These are phyloP conservation scores for Pachysandra terminalis DNA, from an alignment of 164 flowering plant genomes.

Conservation along the genomic window DNA sequence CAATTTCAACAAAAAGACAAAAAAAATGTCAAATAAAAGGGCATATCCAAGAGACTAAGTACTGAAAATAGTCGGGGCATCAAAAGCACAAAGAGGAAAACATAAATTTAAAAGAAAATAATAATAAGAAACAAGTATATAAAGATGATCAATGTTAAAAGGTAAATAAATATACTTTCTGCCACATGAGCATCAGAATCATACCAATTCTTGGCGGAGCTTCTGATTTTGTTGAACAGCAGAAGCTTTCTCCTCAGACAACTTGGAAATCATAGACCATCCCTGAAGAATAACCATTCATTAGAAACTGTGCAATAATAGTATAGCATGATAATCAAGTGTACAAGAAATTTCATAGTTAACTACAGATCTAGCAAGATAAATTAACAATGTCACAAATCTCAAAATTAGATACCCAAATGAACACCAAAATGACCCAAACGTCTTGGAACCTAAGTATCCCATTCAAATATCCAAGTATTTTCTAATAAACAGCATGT, in stretches of 20 bases:
- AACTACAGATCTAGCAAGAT: background rate
- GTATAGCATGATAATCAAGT: background rate
- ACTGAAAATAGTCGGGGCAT: too few species aligned
- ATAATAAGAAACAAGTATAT: background rate
- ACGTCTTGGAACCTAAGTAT: background rate
- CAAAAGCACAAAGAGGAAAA: too few species aligned
- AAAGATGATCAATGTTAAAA: background rate
- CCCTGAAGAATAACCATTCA: constrained; percentile 31
- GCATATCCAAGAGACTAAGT: too few species aligned
- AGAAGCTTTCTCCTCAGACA: constrained; percentile 65
- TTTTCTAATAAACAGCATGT: too few species aligned
- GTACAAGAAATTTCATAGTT: too few species aligned
- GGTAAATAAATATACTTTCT: background rate
- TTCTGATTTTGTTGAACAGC: constrained; percentile 62
- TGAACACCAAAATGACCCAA: background rate
- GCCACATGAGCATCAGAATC: background rate
- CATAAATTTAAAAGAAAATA: too few species aligned
- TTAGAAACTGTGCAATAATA: background rate
- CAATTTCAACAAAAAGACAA: too few species aligned
- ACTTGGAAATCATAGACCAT: constrained; percentile 50
- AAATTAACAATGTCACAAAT: too few species aligned
- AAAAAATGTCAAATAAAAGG: too few species aligned
- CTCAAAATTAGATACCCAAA: background rate
- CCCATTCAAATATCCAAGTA: too few species aligned
- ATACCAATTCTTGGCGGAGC: constrained; percentile 73